phyloP scores from a whole-genome alignment of 1,284 basidiomycete species.

The Xerocomus minutiporus region DNA sequence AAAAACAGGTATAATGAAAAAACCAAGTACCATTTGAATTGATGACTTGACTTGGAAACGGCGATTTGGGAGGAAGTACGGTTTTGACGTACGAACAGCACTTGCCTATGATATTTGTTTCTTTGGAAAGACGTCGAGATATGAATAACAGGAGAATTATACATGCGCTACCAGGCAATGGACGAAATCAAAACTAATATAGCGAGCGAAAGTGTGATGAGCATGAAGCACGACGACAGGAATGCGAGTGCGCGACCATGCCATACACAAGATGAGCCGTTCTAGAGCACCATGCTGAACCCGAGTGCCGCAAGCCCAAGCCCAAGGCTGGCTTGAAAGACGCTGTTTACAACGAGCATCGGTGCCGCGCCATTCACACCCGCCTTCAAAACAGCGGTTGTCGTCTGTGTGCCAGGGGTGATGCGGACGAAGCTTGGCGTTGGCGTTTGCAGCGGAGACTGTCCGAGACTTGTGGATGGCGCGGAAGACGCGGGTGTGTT shows the following conservation, averaged over 20 bases:
- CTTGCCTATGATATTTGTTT: too few species aligned
- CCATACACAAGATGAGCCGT: not conserved
- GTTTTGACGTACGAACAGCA: too few species aligned
- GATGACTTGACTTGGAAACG: too few species aligned
- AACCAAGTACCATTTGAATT: too few species aligned
- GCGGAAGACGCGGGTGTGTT: not conserved
- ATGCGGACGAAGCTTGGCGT: not conserved
- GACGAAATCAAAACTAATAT: not conserved
- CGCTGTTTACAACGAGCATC: constrained; percentile 2
- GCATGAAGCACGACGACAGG: not conserved
- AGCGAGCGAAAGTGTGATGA: constrained; percentile 2
- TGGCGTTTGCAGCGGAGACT: not conserved
- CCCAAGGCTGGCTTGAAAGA: constrained; percentile 14
- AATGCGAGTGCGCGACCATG: not conserved
- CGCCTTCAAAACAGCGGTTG: constrained; percentile 1
- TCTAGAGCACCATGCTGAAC: constrained; percentile 20
- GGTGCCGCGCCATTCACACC: constrained; percentile 10
- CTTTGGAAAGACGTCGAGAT: too few species aligned
- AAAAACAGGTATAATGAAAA: too few species aligned
- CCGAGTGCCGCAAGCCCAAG: constrained; percentile 20
- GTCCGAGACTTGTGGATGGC: not conserved
- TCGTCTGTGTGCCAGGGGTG: not conserved
- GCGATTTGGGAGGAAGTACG: too few species aligned
- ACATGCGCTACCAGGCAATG: too few species aligned
- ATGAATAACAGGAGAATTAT: too few species aligned